A percentile compares a stretch with the other conserved stretches of the same genome.
Evolutionary conservation across 345 rosid genomes (phyloP).

Genomic region (Hibiscus tridactylites): DNA sequence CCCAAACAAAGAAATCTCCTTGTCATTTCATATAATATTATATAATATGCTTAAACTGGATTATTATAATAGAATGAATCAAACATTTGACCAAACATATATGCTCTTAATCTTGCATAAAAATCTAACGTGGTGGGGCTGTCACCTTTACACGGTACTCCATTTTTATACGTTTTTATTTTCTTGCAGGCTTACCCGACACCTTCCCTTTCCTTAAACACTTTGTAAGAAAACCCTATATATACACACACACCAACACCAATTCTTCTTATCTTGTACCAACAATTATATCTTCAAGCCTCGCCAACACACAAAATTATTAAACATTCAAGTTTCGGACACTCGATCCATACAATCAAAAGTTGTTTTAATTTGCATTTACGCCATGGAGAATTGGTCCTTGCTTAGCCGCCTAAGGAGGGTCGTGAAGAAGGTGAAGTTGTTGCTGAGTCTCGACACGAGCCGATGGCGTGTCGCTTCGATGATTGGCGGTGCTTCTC

Average conservation of each 20-base stretch:
- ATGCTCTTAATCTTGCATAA: not conserved
- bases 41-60: not conserved
- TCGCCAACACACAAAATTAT: not conserved
- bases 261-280: not conserved
- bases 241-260: too few species aligned
- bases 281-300: not conserved
- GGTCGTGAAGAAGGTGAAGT: slow-evolving; percentile 62
- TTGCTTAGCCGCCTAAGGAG: slow-evolving; percentile 49
- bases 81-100: slow-evolving; percentile 4
- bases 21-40: too few species aligned
- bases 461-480: slow-evolving; percentile 47
- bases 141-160: not conserved
- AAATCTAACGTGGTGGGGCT: not conserved
- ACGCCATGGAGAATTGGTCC: slow-evolving; percentile 15
- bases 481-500: slow-evolving; percentile 29
- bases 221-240: not conserved
- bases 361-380: not conserved
- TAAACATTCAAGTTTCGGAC: not conserved
- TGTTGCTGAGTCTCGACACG: slow-evolving; percentile 40
- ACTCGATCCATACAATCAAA: not conserved
- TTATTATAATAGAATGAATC: not conserved
- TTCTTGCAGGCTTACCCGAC: not conserved
- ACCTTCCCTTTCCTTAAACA: not conserved
- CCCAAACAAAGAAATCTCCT: too few species aligned
- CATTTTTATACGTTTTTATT: slow-evolving; percentile 1